Conservation (phyloP, 2,329 filamentous ascomycete species). For the Sclerotinia minor region DNA sequence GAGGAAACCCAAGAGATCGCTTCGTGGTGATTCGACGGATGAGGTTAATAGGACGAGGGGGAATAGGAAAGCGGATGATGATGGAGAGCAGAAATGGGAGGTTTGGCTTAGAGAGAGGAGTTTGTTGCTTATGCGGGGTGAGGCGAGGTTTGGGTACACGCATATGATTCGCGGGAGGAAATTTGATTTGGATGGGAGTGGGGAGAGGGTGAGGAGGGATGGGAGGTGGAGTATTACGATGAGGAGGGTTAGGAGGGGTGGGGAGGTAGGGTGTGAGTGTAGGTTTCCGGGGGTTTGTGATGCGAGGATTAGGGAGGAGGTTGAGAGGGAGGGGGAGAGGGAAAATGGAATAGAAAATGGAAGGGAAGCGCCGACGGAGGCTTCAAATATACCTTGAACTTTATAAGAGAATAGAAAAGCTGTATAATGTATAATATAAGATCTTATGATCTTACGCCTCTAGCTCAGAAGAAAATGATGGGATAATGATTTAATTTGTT, state of each 20-base stretch:
- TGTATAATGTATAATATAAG: no score
- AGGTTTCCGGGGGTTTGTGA: slow-evolving; percentile 27
- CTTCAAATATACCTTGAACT: neutral
- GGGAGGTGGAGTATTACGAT: slow-evolving; percentile 28
- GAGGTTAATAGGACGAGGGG: neutral
- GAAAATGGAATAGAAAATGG: neutral
- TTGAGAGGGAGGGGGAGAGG: neutral
- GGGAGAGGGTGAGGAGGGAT: slow-evolving; percentile 12
- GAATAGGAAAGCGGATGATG: neutral
- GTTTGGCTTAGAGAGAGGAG: slow-evolving; percentile 21
- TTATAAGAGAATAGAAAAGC: no score
- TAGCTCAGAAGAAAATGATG: no score
- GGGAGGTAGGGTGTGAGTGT: slow-evolving; percentile 20
- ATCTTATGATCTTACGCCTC: no score
- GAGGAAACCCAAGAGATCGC: slow-evolving; percentile 7
- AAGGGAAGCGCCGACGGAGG: neutral
- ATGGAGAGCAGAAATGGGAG: slow-evolving; percentile 17
- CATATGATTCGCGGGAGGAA: slow-evolving; percentile 26
- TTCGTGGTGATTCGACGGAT: neutral
- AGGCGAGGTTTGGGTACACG: slow-evolving; percentile 24
- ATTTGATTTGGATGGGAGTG: slow-evolving; percentile 18
- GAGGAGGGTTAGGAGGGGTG: slow-evolving; percentile 23
- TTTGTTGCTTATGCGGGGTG: slow-evolving; percentile 25
- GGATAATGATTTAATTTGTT: no score
- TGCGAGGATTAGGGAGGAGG: slow-evolving; percentile 26